Evolutionary conservation across 2,329 filamentous ascomycete genomes (phyloP), one percentile per base, ranked within the genome.

Genomic region (Xylariaceae sp.): DNA sequence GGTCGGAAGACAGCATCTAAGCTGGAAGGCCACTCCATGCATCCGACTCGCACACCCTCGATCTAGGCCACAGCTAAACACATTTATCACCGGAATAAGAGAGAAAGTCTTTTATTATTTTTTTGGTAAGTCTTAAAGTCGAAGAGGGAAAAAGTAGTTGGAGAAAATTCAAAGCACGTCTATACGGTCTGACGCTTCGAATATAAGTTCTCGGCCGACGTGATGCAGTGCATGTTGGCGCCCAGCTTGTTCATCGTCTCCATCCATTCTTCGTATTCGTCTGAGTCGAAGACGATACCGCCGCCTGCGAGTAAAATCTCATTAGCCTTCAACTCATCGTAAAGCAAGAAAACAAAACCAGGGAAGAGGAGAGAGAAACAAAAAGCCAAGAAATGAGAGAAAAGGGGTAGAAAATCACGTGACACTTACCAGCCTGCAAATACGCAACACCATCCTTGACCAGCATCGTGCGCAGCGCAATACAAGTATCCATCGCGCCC

Each of bases 221-320:
- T 88, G 73, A 97, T 92, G 75, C 90, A 94, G 67, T 88, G 84
- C 79, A 95, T 91, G 73, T 96, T 96, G 50, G 91, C 90, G 30
- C 89, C 87, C 52, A 96, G 79, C 81, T 99, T 99, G 79, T 99
- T 97, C 55, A 86, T 90, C 65, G 95, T 97, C 82, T 97, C 91
- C 75, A 93, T 84, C 80, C 92, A 97, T 75, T 97, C 94, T 65
- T 97, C 90, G 69, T 89, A 88, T 67, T 82, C 88, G 71, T 96
- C 92, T 47, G 90, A 95, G 75, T 97, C 94, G 71, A 93, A 96
- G 49, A 96, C 92, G 69, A 97, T 96, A 35, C 92, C 92, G 42
- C 92, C 92, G 11, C 89, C 83, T 84, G n/a, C n/a, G n/a, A n/a
- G n/a, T n/a, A n/a, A n/a, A n/a, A n/a, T n/a, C n/a, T n/a, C n/a